phyloP scores from a whole-genome alignment of 2,329 filamentous ascomycete genomes.

The Ceratocystis eucalypticola region DNA sequence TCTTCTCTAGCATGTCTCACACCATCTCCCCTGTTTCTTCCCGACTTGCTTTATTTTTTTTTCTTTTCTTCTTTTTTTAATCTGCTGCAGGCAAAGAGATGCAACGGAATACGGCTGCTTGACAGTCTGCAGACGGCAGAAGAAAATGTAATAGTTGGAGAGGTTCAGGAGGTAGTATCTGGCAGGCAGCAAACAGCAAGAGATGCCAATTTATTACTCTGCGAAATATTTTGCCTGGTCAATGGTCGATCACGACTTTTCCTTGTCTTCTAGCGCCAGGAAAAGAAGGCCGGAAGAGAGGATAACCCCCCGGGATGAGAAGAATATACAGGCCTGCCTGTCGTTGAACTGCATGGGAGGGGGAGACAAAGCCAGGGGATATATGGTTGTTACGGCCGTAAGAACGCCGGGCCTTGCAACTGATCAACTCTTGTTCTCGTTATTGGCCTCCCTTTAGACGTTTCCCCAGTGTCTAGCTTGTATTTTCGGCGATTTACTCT shows the following conservation, averaged over 20 bases:
- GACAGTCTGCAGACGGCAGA: too few species aligned
- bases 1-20: too few species aligned
- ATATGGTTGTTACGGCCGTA: not conserved
- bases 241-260: not conserved
- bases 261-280: not conserved
- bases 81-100: too few species aligned
- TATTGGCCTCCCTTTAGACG: not conserved
- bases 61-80: not conserved
- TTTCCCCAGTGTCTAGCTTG: not conserved
- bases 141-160: too few species aligned
- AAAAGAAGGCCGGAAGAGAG: not conserved
- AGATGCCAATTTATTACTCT: not conserved
- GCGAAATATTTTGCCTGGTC: not conserved
- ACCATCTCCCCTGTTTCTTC: not conserved
- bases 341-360: too few species aligned
- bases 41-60: not conserved
- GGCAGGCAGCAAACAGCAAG: not conserved
- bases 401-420: not conserved
- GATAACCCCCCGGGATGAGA: not conserved
- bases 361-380: too few species aligned
- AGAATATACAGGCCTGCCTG: not conserved
- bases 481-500: not conserved
- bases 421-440: not conserved
- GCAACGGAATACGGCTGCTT: too few species aligned
- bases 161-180: too few species aligned